Evolutionary conservation across 176 grass and related monocot species (phyloP).

Genomic region (Neostapfia colusana): DNA sequence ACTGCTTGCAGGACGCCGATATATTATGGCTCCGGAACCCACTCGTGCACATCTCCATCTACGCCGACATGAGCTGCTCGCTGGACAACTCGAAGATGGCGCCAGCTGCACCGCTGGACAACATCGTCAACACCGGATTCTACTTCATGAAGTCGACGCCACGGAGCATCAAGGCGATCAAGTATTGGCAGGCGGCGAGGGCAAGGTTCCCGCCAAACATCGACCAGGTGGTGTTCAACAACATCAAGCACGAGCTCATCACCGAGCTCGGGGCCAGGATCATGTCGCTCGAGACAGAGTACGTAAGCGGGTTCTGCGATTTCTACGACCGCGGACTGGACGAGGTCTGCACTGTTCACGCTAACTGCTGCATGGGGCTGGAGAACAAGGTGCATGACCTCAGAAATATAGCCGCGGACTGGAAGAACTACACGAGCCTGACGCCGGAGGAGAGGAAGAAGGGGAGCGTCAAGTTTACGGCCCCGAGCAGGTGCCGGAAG

Average conservation of each 20-base stretch:
- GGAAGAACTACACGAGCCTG: conserved; percentile 45
- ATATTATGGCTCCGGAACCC: conserved; percentile 57
- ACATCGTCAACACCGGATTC: conserved; percentile 53
- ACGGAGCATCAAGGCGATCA: conserved; percentile 31
- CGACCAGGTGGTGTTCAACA: conserved; percentile 52
- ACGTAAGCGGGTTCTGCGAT: conserved; percentile 51
- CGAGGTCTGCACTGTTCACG: conserved; percentile 58
- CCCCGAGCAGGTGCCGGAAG: conserved; percentile 13
- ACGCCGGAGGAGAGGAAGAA: conserved; percentile 12
- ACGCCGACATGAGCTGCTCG: conserved; percentile 38
- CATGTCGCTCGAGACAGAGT: conserved; percentile 36
- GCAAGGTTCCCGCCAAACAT: conserved; percentile 4
- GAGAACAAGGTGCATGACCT: conserved; percentile 53
- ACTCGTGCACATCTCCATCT: conserved; percentile 33
- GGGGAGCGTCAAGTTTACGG: neutral
- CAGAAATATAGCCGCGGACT: conserved; percentile 22
- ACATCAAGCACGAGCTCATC: conserved; percentile 45
- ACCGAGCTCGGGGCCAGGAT: conserved; percentile 17
- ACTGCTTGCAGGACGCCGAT: conserved; percentile 46
- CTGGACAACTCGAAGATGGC: conserved; percentile 40
- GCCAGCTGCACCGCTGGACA: conserved; percentile 18
- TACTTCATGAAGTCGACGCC: conserved; percentile 47
- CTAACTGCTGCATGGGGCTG: conserved; percentile 55
- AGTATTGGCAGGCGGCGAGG: conserved; percentile 47
- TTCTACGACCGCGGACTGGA: conserved; percentile 7